Evolutionary conservation across 2,329 filamentous ascomycete genomes (phyloP), one percentile per base, ranked within the genome.

Genomic region (Plectosphaerella cucumerina): DNA sequence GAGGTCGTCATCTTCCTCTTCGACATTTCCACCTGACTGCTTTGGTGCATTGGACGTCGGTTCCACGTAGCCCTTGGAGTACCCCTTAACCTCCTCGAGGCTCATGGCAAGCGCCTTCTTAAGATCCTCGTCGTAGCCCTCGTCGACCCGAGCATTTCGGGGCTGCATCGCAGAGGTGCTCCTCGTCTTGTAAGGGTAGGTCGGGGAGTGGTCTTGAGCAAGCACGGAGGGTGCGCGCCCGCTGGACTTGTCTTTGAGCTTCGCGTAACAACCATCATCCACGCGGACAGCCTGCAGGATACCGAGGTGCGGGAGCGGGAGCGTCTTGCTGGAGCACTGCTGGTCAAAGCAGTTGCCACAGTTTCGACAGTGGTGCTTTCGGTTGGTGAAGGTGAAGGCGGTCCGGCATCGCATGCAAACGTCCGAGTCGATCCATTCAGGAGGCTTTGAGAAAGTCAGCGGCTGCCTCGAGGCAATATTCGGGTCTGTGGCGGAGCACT

Each of bases 401-500:
- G 93, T 97, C 59, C 94, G 85, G 68, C 94, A 99, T 65, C 94
- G 87, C 91, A 99, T 97, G 68, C 94, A 99, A 31, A 99, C 93
- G 62, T 99, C 94, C 11, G 93, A 97, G 70, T 99, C 94, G 47
- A 86, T 85, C 94, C 94, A 99, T 71, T 99, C 94, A 1, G 94
- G 94, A 10, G 94, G 94, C 86, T 96, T 2, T 0, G 14, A 4
- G 14, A 11, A 12, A 17, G 44, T 54, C 33, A 57, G 17, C 20
- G 15, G 2, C n/a, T 6, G 9, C 17, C 3, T 18, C 17, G 6
- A 3, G 22, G 18, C 5, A 50, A 33, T n/a, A 21, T n/a, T 17
- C 3, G 8, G 26, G 26, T 11, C 12, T 31, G 26, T 3, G 8
- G 6, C 8, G 26, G 45, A 22, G 20, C 34, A 78, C 87, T 67